Percentiles rank a stretch among this genome's conserved stretches.
Evolutionary conservation across 2,329 filamentous ascomycete genomes (phyloP).

Genomic region (Trichophyton equinum): DNA sequence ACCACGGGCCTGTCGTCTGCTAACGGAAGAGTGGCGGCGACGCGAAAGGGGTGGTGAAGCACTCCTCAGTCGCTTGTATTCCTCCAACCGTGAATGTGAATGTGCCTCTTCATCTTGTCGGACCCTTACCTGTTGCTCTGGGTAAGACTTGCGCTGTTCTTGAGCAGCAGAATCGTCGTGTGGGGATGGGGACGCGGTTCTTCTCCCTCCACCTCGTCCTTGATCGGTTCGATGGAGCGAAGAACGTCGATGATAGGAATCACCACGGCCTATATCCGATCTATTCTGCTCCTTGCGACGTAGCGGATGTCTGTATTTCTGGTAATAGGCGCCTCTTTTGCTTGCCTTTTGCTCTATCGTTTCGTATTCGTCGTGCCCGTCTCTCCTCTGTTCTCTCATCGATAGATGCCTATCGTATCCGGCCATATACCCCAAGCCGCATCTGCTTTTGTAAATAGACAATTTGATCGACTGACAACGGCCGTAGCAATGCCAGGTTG

Average conservation of each 20-base stretch:
- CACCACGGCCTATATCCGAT: slow-evolving; percentile 20
- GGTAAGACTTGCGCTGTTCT: slow-evolving; percentile 16
- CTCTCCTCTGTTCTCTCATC: slow-evolving; percentile 41
- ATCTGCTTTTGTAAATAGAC: slow-evolving; percentile 22
- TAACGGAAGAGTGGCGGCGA: slow-evolving; percentile 17
- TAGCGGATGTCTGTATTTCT: slow-evolving; percentile 27
- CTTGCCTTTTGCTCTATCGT: slow-evolving; percentile 22
- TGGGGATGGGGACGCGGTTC: slow-evolving; percentile 15
- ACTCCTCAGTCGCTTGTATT: slow-evolving; percentile 30
- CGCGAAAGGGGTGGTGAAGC: slow-evolving; percentile 25
- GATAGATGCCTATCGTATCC: slow-evolving; percentile 38
- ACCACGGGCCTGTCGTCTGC: slow-evolving; percentile 25
- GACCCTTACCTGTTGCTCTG: slow-evolving; percentile 15
- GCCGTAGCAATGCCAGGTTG: not conserved
- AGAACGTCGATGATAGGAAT: slow-evolving; percentile 18
- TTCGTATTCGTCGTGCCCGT: slow-evolving; percentile 28
- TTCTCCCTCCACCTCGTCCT: slow-evolving; percentile 16
- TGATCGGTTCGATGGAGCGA: slow-evolving; percentile 14
- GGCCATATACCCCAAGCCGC: slow-evolving; percentile 37
- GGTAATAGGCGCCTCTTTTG: slow-evolving; percentile 26
- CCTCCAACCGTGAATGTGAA: slow-evolving; percentile 20
- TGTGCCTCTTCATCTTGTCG: slow-evolving; percentile 21
- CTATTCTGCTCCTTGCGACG: slow-evolving; percentile 23
- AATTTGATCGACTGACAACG: not conserved
- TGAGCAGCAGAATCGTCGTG: slow-evolving; percentile 5